These are phyloP conservation scores for Exophiala dermatitidis DNA, from an alignment of 2,329 filamentous ascomycete species.

Conservation along the genomic window DNA sequence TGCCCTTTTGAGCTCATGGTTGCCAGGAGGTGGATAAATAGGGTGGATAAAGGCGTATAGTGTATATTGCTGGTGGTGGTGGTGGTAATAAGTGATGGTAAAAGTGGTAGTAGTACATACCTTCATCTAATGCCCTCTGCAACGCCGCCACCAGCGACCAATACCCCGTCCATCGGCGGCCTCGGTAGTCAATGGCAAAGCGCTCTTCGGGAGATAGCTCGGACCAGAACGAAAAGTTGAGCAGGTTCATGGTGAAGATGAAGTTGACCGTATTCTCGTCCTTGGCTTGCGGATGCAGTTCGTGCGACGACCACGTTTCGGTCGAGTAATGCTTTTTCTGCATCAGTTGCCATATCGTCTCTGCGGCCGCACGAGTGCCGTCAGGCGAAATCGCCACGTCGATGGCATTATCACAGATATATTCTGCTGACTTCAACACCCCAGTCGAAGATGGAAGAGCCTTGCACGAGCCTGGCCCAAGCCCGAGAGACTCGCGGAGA, in stretches of 20 bases:
- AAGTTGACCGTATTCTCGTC: constrained; percentile 78
- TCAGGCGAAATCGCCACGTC: constrained; percentile 84
- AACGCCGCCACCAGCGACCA: constrained; percentile 86
- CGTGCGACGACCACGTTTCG: constrained; percentile 77
- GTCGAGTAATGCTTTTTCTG: constrained; percentile 75
- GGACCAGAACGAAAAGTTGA: constrained; percentile 98
- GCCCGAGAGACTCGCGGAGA: constrained; percentile 68
- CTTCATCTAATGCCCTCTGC: constrained; percentile 81
- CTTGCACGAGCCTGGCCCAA: constrained; percentile 50
- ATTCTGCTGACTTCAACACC: constrained; percentile 74
- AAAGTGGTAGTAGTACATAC: constrained; percentile 35
- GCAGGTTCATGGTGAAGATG: constrained; percentile 92
- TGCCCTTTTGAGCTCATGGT: too few relatives aligned
- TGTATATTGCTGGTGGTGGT: too few relatives aligned
- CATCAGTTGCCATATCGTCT: constrained; percentile 73
- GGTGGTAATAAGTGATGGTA: too few relatives aligned
- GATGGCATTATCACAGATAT: constrained; percentile 84
- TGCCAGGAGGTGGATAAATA: too few relatives aligned
- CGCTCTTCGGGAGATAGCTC: constrained; percentile 60
- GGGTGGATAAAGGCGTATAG: too few relatives aligned
- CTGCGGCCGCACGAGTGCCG: constrained; percentile 74
- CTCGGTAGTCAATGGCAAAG: constrained; percentile 76
- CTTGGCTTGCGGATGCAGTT: constrained; percentile 70
- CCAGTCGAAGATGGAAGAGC: constrained; percentile 61
- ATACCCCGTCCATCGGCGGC: constrained; percentile 83